Conservation (phyloP, 495 filamentous ascomycete genomes). For the Amorphotheca resinae region DNA sequence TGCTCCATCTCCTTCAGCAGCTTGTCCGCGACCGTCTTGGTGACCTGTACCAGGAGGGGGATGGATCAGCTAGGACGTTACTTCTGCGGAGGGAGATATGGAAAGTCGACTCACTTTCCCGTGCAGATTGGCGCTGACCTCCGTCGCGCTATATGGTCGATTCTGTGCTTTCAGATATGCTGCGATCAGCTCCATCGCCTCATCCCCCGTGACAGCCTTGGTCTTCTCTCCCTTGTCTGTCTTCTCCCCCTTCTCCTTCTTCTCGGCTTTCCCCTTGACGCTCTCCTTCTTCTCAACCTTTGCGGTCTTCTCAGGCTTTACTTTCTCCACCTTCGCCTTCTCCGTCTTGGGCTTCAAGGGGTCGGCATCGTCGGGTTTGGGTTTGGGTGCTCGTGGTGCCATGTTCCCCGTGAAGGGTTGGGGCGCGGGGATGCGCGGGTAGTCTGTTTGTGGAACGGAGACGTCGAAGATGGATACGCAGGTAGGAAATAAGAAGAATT, state of each 20-base stretch:
- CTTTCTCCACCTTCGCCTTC: slow-evolving; percentile 17
- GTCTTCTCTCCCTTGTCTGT: slow-evolving; percentile 9
- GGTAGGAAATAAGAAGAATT: no score
- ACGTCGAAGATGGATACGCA: no score
- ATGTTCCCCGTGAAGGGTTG: slow-evolving; percentile 2
- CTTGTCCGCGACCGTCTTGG: slow-evolving; percentile 52
- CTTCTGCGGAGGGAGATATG: no score
- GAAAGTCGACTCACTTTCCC: slow-evolving; percentile 37
- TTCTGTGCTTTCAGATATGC: slow-evolving; percentile 11
- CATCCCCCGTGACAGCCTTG: slow-evolving; percentile 12
- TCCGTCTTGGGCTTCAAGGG: slow-evolving; percentile 16
- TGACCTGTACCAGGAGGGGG: slow-evolving; percentile 26
- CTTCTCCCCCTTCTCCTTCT: slow-evolving; percentile 2
- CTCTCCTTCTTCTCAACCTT: slow-evolving; percentile 1
- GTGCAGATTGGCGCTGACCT: slow-evolving; percentile 54
- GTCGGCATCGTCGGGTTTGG: slow-evolving; percentile 4
- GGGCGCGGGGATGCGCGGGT: neutral
- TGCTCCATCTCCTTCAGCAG: slow-evolving; percentile 51
- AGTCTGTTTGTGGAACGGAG: neutral
- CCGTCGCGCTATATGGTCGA: slow-evolving; percentile 33
- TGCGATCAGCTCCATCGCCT: slow-evolving; percentile 14
- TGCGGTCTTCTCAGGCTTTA: slow-evolving; percentile 7
- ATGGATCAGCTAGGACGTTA: neutral
- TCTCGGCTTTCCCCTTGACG: slow-evolving; percentile 1
- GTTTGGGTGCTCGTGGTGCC: slow-evolving; percentile 11